phyloP scores from a whole-genome alignment of 1,284 basidiomycete species.

The Bothia castanella region DNA sequence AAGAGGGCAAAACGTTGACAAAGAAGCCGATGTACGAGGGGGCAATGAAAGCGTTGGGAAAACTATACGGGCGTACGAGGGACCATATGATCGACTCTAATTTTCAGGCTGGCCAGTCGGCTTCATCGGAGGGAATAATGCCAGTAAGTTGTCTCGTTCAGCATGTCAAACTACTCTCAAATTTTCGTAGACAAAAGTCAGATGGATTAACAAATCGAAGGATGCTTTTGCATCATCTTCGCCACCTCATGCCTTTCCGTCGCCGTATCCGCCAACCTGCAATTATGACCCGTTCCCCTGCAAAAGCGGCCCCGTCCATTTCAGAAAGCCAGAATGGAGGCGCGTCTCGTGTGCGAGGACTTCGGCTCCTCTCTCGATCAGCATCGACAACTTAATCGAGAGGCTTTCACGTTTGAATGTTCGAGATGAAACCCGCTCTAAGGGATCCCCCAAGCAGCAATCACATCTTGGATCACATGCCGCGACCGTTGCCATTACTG shows the following conservation, averaged over 20 bases:
- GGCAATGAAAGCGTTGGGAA: not conserved
- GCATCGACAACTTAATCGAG: constrained; percentile 14
- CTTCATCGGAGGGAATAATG: accelerated
- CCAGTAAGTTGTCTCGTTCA: constrained; percentile 1
- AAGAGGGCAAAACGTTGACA: not conserved
- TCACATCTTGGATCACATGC: too few species aligned
- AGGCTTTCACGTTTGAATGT: constrained; percentile 19
- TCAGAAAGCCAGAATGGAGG: constrained; percentile 11
- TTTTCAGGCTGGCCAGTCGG: accelerated
- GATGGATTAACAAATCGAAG: not conserved
- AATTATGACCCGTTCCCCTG: constrained; percentile 22
- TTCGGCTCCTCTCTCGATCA: not conserved
- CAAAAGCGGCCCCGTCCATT: constrained; percentile 4
- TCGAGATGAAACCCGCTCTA: constrained; percentile 6
- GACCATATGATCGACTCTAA: not conserved
- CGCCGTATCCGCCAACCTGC: constrained; percentile 17
- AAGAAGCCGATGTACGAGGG: not conserved
- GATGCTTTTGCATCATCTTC: constrained; percentile 1
- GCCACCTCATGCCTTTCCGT: constrained; percentile 22
- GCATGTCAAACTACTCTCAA: not conserved
- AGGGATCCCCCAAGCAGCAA: not conserved
- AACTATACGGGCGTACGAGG: not conserved
- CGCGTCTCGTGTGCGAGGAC: not conserved
- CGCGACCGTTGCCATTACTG: constrained; percentile 22
- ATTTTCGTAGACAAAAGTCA: not conserved